Percentiles rank a stretch among this genome's conserved stretches.
Evolutionary conservation across 1,284 basidiomycete species (phyloP).

Genomic region (Rhodofomes roseus): DNA sequence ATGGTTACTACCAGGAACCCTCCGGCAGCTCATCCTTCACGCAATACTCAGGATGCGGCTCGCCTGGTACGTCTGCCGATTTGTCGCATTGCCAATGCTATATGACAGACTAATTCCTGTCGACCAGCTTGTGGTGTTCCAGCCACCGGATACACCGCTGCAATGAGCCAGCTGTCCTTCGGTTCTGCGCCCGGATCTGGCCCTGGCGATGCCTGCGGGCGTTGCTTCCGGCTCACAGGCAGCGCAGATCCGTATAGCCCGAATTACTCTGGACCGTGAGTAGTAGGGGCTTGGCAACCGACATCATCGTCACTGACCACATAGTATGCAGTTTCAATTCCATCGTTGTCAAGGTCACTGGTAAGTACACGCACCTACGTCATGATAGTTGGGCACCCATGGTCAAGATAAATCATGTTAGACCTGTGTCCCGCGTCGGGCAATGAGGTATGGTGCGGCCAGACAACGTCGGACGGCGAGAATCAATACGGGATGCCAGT

Average conservation of each 20-base stretch:
- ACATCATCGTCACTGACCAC: neutral
- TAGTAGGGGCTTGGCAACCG: neutral
- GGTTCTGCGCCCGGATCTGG: slow-evolving; percentile 46
- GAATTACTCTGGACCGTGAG: slow-evolving; percentile 39
- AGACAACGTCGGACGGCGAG: slow-evolving; percentile 36
- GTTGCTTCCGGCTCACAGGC: slow-evolving; percentile 53
- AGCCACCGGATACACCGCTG: slow-evolving; percentile 50
- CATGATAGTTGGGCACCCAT: neutral
- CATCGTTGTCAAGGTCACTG: slow-evolving; percentile 53
- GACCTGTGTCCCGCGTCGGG: slow-evolving; percentile 48
- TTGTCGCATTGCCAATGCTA: too few relatives aligned
- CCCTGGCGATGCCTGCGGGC: slow-evolving; percentile 57
- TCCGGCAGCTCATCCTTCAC: slow-evolving; percentile 55
- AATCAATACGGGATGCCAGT: slow-evolving; percentile 44
- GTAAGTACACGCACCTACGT: neutral
- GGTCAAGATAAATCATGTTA: neutral
- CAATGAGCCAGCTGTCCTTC: slow-evolving; percentile 53
- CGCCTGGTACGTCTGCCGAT: slow-evolving; percentile 33
- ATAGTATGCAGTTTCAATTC: slow-evolving; percentile 34
- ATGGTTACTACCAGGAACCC: slow-evolving; percentile 48
- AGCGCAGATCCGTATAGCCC: slow-evolving; percentile 50
- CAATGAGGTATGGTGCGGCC: slow-evolving; percentile 53
- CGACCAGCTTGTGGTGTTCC: slow-evolving; percentile 52
- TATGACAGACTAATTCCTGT: neutral
- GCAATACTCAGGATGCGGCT: slow-evolving; percentile 45